Conservation (phyloP, 306 rosid genomes). For the Vigna angularis region DNA sequence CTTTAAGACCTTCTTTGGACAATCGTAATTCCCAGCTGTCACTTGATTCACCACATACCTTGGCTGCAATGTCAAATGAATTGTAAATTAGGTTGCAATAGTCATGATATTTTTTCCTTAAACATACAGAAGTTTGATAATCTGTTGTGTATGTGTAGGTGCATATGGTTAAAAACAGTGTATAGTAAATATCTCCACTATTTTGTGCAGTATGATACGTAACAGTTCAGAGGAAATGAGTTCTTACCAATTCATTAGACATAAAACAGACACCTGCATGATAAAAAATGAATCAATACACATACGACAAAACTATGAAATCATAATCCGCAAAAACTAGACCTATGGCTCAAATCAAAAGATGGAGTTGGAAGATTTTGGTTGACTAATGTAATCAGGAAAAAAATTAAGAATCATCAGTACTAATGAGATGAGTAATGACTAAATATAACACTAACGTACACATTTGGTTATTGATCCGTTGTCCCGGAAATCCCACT, state of each 20-base stretch:
- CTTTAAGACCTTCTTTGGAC: conserved; percentile 88
- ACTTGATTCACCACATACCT: conserved; percentile 98
- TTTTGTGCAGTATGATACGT: conserved; percentile 7
- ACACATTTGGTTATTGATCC: neutral
- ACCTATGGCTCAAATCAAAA: conserved; percentile 23
- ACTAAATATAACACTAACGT: conserved; percentile 13
- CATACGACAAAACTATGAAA: conserved; percentile 1
- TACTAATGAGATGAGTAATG: neutral
- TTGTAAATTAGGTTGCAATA: conserved; percentile 33
- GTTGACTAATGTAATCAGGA: neutral
- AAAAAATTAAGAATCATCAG: conserved; percentile 29
- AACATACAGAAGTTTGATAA: conserved; percentile 26
- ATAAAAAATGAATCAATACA: conserved; percentile 37
- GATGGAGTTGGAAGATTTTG: conserved; percentile 10
- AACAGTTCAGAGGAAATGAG: conserved; percentile 7
- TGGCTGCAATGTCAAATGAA: conserved; percentile 68
- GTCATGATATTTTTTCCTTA: conserved; percentile 13
- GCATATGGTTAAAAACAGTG: neutral
- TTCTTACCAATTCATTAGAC: conserved; percentile 95
- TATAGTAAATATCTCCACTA: conserved; percentile 3
- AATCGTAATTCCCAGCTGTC: conserved; percentile 92
- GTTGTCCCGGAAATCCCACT: neutral
- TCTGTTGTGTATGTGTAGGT: neutral
- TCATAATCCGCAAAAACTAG: conserved; percentile 17
- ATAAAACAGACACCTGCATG: conserved; percentile 89